phyloP scores from a whole-genome alignment of 169 alveolate species.

The Cryptosporidium sp. region DNA sequence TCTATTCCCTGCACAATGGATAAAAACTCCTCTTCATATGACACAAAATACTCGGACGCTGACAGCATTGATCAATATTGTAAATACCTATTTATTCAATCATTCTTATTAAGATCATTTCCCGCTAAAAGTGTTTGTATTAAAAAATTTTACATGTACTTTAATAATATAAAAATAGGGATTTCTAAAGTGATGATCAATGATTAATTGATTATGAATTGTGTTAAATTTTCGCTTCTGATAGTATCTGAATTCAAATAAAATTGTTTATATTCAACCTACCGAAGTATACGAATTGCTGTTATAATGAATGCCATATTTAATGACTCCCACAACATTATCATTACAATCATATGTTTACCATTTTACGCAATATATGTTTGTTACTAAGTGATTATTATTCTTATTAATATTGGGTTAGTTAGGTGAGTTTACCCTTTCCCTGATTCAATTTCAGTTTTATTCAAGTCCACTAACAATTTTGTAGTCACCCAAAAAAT shows the following conservation, averaged over 20 bases:
- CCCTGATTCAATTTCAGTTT: too few species aligned
- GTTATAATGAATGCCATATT: background rate
- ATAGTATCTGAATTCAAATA: background rate
- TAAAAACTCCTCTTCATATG: constrained; percentile 70
- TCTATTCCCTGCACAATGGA: constrained; percentile 45
- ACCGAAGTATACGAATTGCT: background rate
- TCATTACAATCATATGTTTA: constrained; percentile 1
- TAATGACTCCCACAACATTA: background rate
- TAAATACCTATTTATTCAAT: background rate
- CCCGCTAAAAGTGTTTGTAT: background rate
- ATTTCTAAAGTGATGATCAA: background rate
- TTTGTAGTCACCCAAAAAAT: background rate
- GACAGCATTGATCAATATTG: constrained; percentile 23
- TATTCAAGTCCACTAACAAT: background rate
- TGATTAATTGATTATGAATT: background rate
- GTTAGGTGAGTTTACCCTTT: background rate
- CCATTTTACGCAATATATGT: background rate
- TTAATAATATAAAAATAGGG: too few species aligned
- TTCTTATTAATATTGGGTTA: too few species aligned
- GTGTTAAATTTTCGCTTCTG: background rate
- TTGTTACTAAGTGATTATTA: background rate
- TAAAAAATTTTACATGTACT: background rate
- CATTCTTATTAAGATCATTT: background rate
- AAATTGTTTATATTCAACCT: background rate
- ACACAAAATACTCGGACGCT: constrained; percentile 57